phyloP scores from a whole-genome alignment of 192 early-diverging fungal species.

The Umbelopsis sp. region DNA sequence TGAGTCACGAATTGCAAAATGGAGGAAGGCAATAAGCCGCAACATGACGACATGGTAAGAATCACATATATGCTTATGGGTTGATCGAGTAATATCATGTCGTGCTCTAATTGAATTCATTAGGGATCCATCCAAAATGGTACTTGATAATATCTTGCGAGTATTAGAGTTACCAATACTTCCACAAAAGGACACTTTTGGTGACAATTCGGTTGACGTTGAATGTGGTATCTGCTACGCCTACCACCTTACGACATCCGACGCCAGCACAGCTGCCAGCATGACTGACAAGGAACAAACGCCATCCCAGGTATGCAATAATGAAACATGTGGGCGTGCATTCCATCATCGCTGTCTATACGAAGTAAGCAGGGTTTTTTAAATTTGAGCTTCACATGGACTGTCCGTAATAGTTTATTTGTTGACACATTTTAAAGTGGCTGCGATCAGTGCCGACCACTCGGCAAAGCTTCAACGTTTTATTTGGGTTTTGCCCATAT shows the following conservation, averaged over 20 bases:
- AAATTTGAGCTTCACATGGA: not conserved
- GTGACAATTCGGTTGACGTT: conserved; percentile 5
- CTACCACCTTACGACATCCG: conserved; percentile 6
- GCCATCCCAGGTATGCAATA: conserved; percentile 17
- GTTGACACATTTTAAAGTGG: conserved; percentile 7
- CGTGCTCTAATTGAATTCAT: not conserved
- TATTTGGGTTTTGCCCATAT: conserved; percentile 32
- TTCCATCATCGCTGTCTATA: conserved; percentile 26
- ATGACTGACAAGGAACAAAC: not conserved
- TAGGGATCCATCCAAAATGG: not conserved
- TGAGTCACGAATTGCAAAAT: not conserved
- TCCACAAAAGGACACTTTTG: not conserved
- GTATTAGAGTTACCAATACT: not conserved
- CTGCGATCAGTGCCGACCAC: conserved; percentile 21
- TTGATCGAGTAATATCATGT: not conserved
- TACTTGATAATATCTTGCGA: not conserved
- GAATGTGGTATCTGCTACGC: conserved; percentile 37
- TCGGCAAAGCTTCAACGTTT: conserved; percentile 23
- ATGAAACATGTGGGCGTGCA: conserved; percentile 15
- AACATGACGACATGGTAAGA: not conserved
- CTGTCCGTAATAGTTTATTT: not conserved
- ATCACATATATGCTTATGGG: not conserved
- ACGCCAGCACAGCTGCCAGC: not conserved
- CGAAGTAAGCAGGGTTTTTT: not conserved
- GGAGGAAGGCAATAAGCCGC: not conserved